Percentiles rank a stretch among this genome's conserved stretches.
phyloP scores from a whole-genome alignment of 2,329 filamentous ascomycete species.

The Botrytis galanthina region DNA sequence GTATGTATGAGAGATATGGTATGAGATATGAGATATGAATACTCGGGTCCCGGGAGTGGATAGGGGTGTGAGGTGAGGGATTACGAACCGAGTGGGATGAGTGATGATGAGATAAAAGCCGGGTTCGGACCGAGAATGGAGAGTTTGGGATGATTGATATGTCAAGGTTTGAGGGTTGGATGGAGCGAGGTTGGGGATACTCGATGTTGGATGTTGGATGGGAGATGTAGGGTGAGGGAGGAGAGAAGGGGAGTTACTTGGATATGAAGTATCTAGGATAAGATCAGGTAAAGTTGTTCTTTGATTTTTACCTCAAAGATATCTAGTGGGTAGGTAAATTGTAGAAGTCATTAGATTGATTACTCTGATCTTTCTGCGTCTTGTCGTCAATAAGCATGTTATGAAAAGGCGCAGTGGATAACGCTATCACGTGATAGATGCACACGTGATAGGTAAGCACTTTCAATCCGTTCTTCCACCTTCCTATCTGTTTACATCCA shows the following conservation, averaged over 20 bases:
- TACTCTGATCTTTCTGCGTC: not conserved
- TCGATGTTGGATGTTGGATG: not conserved
- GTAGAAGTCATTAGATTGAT: not conserved
- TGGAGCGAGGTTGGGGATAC: not conserved
- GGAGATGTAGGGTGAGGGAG: not conserved
- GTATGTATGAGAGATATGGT: not conserved
- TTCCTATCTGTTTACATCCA: not conserved
- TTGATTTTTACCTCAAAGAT: not conserved
- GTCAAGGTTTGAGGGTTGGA: not conserved
- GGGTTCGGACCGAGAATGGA: not conserved
- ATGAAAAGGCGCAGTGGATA: not conserved
- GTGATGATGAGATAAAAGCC: not conserved
- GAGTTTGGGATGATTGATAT: not conserved
- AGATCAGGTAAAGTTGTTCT: not conserved
- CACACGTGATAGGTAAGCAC: not conserved
- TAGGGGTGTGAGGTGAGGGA: not conserved
- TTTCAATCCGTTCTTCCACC: not conserved
- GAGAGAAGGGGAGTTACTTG: not conserved
- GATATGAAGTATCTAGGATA: not conserved
- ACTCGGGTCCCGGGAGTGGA: not conserved
- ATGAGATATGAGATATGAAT: not conserved
- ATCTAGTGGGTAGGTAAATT: not conserved
- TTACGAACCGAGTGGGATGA: not conserved
- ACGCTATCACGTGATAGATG: fast-evolving
- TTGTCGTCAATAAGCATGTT: not conserved